Evolutionary conservation across 1,139 yeast species (phyloP), one percentile per base, ranked within the genome.

Genomic region (Scheffersomyces stambukii): DNA sequence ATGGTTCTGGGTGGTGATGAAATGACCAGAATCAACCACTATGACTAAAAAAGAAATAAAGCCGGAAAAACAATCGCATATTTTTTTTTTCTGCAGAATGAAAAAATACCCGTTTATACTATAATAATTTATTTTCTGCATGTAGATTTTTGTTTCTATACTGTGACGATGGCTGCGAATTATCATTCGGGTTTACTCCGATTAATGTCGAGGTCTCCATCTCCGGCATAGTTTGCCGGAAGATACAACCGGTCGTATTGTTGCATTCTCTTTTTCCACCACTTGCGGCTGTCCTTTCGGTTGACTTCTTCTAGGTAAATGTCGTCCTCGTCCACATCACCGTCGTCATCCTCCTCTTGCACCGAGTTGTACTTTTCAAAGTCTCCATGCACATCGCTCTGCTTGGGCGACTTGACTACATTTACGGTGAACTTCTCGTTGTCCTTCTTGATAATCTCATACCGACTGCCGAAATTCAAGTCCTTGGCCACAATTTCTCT

Each of bases 401-500:
- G 44, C 28, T 52, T 54, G n/a, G 33, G 31, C 23, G 55, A 45
- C 24, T 41, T 42, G 23, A 27, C 35, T 34, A 38, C 40, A 13
- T 33, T 43, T 4, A 49, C 29, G 20, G 40, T 40, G 23, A 43
- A 45, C 13, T 41, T 45, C 12, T 35, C 37, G 6, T 27, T 27
- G 16, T 34, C 35, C 13, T 38, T 29, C 24, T 36, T 39, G 6
- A 32, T 29, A 12, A 70, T 26, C 15, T 50, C 50, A 41, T 70
- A 74, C 5, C 48, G 46, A 11, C 76, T 68, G 1, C 84, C 84
- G 8, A 64, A 54, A 13, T 70, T 67, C 35, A 84, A 65, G 43
- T 83, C 94, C 47, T 84, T 84, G 28, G 81, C 66, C 1, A 81
- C 77, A n/a, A 84, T 40, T 47, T 84, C 95, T 31, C 94, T 62